These are phyloP conservation scores for Ogataea pilisensis DNA, from an alignment of 805 yeast genomes.

Conservation along the genomic window DNA sequence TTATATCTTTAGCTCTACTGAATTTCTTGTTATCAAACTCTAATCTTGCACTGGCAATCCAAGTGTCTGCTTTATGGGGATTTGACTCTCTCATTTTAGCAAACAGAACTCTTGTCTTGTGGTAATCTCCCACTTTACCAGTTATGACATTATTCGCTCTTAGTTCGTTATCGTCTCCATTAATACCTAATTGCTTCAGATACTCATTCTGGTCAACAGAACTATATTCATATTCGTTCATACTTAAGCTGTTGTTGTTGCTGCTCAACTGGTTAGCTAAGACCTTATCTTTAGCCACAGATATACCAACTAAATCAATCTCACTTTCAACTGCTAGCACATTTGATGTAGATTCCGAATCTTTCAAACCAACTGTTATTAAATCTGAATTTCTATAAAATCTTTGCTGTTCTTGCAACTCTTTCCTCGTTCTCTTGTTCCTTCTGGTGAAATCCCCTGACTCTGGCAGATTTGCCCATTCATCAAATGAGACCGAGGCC, in stretches of 20 bases:
- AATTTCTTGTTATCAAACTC: slow-evolving; percentile 63
- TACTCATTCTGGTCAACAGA: slow-evolving; percentile 37
- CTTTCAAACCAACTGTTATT: slow-evolving; percentile 37
- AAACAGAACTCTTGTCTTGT: slow-evolving; percentile 55
- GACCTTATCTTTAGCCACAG: slow-evolving; percentile 61
- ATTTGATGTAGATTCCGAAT: slow-evolving; percentile 32
- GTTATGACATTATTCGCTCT: slow-evolving; percentile 15
- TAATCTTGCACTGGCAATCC: slow-evolving; percentile 82
- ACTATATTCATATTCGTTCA: slow-evolving; percentile 1
- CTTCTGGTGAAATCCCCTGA: slow-evolving; percentile 81
- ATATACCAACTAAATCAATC: slow-evolving; percentile 48
- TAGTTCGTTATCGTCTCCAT: slow-evolving; percentile 11
- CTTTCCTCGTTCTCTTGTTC: slow-evolving; percentile 66
- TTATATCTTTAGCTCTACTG: slow-evolving; percentile 52
- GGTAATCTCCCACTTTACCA: slow-evolving; percentile 48
- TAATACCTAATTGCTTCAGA: slow-evolving; percentile 35
- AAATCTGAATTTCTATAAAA: slow-evolving; percentile 83
- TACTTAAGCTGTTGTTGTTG: slow-evolving; percentile 13
- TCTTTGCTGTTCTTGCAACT: slow-evolving; percentile 59
- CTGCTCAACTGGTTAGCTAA: slow-evolving; percentile 50
- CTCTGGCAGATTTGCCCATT: slow-evolving; percentile 84
- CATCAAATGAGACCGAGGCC: slow-evolving; percentile 52
- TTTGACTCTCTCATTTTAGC: slow-evolving; percentile 66
- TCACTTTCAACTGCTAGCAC: slow-evolving; percentile 20
- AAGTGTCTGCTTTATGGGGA: slow-evolving; percentile 69